Evolutionary conservation across 2,329 filamentous ascomycete genomes (phyloP), one percentile per base, ranked within the genome.

Genomic region (Sporothrix pseudoabietina): DNA sequence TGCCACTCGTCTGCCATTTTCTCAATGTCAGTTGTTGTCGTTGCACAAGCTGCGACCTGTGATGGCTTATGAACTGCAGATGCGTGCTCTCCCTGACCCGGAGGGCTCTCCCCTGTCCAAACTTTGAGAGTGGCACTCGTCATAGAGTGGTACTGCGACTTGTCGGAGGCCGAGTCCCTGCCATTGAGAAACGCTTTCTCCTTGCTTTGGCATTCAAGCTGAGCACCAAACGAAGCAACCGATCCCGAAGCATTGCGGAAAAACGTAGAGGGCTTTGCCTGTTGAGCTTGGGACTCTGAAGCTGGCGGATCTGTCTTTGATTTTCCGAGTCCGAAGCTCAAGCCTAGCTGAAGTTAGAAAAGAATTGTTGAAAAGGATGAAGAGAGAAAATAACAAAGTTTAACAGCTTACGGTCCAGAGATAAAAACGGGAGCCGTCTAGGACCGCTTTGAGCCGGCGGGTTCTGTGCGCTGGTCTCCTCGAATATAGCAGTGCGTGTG

Each of bases 1-100:
- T 69, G 72, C 72, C 72, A 71, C 8, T 69, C 69, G 7, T 68
- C 54, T 12, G 72, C 63, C 72, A 74, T 61, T 57, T 26, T 39
- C 6, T 68, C 59, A 14, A 73, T n/a, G 10, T 73, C 68, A 30
- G 32, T 47, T 66, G 61, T 30, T 5, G 61, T 44, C 14, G 61
- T 44, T 22, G 61, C 39, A 19, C 6, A 39, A 30, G 61, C 16
- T 7, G 19, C 8, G 4, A 16, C 32, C 19, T n/a, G 32, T 16
- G 57, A 61, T n/a, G 57, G n/a, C 4, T 19, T 19, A 22, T 61
- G 1, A 16, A 41, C 6, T 10, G 7, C 6, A 2, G 61, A 44
- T 10, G 10, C 12, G 32, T 22, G 35, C 9, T 41, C 19, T 35
- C 30, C 44, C 16, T 41, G 57, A 19, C 26, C 6, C 7, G 30